These are phyloP conservation scores for Puccinia horiana DNA, from an alignment of 1,284 basidiomycete genomes.

Conservation along the genomic window DNA sequence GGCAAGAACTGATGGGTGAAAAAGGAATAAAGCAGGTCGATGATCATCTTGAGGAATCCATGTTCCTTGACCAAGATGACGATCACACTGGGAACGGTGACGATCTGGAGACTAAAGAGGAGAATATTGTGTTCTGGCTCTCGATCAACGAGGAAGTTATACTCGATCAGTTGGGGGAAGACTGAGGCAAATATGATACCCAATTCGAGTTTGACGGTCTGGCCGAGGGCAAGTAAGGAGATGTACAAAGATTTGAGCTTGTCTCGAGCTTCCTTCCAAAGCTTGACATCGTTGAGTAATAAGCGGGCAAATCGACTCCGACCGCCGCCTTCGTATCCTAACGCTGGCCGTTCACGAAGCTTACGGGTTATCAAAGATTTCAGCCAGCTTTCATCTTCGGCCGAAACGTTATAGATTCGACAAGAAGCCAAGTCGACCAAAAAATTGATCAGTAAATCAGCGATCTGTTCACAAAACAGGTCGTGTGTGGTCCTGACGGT, in stretches of 20 bases:
- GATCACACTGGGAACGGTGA: slow-evolving; percentile 82
- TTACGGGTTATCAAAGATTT: slow-evolving; percentile 38
- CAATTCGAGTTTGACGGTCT: slow-evolving; percentile 74
- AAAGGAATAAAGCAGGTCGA: slow-evolving; percentile 79
- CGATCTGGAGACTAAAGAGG: slow-evolving; percentile 84
- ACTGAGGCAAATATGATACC: slow-evolving; percentile 79
- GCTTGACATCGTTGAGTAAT: slow-evolving; percentile 73
- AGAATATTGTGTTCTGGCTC: slow-evolving; percentile 85
- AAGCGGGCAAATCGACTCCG: slow-evolving; percentile 69
- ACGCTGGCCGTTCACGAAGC: slow-evolving; percentile 32
- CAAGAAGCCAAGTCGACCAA: slow-evolving; percentile 76
- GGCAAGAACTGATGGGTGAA: slow-evolving; percentile 76
- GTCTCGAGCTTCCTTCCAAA: slow-evolving; percentile 80
- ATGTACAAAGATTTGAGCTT: slow-evolving; percentile 80
- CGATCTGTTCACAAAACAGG: slow-evolving; percentile 84
- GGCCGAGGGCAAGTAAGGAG: slow-evolving; percentile 71
- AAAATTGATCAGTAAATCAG: slow-evolving; percentile 80
- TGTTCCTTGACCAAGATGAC: slow-evolving; percentile 74
- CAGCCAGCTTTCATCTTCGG: slow-evolving; percentile 66
- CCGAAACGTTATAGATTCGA: slow-evolving; percentile 62
- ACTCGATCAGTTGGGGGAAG: slow-evolving; percentile 82
- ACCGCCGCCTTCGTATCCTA: slow-evolving; percentile 43
- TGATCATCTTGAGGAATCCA: slow-evolving; percentile 72
- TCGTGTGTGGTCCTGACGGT: slow-evolving; percentile 85
- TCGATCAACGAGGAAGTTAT: slow-evolving; percentile 84